Conservation (phyloP, 169 alveolate species). For the Plasmodium chabaudi region DNA sequence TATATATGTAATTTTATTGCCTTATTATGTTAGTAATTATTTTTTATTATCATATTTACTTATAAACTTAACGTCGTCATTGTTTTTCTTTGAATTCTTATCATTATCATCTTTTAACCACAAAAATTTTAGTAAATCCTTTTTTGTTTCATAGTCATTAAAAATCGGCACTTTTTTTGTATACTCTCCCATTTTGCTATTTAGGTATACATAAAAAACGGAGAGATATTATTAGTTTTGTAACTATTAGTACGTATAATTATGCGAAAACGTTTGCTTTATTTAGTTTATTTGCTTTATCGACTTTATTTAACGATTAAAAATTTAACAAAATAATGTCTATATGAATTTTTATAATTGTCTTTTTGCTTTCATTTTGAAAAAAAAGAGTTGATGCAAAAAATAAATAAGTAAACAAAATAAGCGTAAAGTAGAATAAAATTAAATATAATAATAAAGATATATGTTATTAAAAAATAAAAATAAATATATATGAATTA, state of each 20-base stretch:
- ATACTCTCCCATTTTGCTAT: constrained; percentile 56
- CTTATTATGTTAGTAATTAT: no score
- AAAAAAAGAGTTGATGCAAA: no score
- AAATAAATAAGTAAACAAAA: no score
- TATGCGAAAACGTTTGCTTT: no score
- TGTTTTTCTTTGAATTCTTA: constrained; percentile 38
- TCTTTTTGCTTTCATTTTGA: neutral
- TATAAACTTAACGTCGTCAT: constrained; percentile 51
- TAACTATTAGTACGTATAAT: no score
- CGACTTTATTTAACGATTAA: neutral
- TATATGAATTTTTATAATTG: neutral
- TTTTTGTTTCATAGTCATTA: constrained; percentile 59
- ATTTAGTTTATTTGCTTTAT: no score
- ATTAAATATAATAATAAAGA: neutral
- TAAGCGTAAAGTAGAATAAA: neutral
- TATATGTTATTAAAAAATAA: neutral
- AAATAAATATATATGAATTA: neutral
- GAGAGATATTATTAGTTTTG: neutral
- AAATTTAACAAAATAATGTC: neutral
- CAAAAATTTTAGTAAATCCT: constrained; percentile 58
- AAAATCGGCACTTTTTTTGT: constrained; percentile 54
- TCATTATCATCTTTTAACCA: constrained; percentile 18
- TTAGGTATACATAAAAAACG: neutral
- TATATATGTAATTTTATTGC: neutral
- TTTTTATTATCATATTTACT: constrained; percentile 18